Percentiles rank a stretch among this genome's conserved stretches.
phyloP scores from a whole-genome alignment of 495 filamentous ascomycete species.

The Aspergillus egyptiacus region DNA sequence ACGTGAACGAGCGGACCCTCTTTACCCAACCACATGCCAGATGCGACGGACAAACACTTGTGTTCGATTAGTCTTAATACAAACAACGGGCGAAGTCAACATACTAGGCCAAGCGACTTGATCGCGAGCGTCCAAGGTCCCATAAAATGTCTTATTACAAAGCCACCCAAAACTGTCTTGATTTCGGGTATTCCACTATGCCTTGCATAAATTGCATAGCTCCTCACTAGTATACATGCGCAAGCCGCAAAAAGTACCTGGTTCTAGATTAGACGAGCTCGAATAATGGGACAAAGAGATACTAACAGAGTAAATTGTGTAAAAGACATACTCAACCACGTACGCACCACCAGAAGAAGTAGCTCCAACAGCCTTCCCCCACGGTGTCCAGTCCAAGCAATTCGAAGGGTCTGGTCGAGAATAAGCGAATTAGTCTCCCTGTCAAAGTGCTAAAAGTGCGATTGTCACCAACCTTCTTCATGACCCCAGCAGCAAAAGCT shows the following conservation, averaged over 20 bases:
- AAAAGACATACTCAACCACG: constrained; percentile 81
- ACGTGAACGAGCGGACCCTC: constrained; percentile 97
- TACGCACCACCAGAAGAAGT: constrained; percentile 61
- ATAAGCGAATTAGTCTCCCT: background rate
- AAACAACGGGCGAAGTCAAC: constrained; percentile 15
- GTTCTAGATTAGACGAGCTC: constrained; percentile 17
- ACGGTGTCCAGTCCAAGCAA: constrained; percentile 79
- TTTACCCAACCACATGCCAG: constrained; percentile 97
- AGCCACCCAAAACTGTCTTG: constrained; percentile 92
- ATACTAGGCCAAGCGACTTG: constrained; percentile 85
- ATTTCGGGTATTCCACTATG: constrained; percentile 98
- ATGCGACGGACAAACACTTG: constrained; percentile 87
- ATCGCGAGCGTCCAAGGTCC: constrained; percentile 88
- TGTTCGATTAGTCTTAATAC: constrained; percentile 10
- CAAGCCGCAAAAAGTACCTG: constrained; percentile 74
- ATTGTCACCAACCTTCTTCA: constrained; percentile 48
- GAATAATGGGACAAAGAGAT: background rate
- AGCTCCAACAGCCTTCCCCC: constrained; percentile 68
- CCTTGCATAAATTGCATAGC: constrained; percentile 82
- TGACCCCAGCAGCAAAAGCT: constrained; percentile 91
- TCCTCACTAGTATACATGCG: constrained; percentile 73
- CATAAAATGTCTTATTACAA: constrained; percentile 87
- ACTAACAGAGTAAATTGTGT: constrained; percentile 70
- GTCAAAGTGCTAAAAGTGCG: background rate
- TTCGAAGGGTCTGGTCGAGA: constrained; percentile 52